Conservation (phyloP, 805 yeast species). For the Wickerhamiella sergipiensis region DNA sequence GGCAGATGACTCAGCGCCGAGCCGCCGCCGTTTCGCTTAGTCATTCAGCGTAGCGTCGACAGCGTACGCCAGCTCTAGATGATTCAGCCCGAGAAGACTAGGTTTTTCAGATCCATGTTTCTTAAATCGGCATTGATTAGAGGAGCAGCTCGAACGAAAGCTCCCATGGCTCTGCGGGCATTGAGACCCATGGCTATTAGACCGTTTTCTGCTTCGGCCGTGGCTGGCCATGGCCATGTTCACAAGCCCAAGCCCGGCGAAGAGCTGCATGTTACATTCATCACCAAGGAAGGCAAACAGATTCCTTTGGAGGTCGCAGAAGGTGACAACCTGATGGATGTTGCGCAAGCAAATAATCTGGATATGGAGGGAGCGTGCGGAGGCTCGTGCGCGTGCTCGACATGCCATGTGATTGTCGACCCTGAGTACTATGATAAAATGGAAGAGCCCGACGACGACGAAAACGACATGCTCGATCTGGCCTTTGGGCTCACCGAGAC, state of each 20-base stretch:
- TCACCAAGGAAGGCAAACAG: slow-evolving; percentile 83
- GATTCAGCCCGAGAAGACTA: neutral
- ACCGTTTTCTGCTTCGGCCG: neutral
- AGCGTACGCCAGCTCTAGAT: no score
- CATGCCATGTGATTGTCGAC: slow-evolving; percentile 93
- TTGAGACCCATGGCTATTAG: neutral
- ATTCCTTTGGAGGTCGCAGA: slow-evolving; percentile 72
- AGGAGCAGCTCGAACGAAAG: neutral
- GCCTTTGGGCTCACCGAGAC: slow-evolving; percentile 97
- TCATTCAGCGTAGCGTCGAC: no score
- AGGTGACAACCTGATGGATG: slow-evolving; percentile 83
- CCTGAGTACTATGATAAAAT: slow-evolving; percentile 84
- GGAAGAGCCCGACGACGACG: slow-evolving; percentile 95
- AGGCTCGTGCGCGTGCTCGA: slow-evolving; percentile 97
- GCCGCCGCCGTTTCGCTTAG: no score
- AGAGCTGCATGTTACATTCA: slow-evolving; percentile 76
- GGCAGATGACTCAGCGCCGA: no score
- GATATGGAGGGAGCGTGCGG: slow-evolving; percentile 99
- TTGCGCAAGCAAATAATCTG: slow-evolving; percentile 83
- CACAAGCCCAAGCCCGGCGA: slow-evolving; percentile 89
- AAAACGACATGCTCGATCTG: slow-evolving; percentile 93
- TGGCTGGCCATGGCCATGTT: slow-evolving; percentile 59
- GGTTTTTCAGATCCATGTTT: neutral
- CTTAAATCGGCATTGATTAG: neutral
- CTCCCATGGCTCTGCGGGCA: neutral